Evolutionary conservation across 2,329 filamentous ascomycete species (phyloP).

Genomic region (Colletotrichum filicis): DNA sequence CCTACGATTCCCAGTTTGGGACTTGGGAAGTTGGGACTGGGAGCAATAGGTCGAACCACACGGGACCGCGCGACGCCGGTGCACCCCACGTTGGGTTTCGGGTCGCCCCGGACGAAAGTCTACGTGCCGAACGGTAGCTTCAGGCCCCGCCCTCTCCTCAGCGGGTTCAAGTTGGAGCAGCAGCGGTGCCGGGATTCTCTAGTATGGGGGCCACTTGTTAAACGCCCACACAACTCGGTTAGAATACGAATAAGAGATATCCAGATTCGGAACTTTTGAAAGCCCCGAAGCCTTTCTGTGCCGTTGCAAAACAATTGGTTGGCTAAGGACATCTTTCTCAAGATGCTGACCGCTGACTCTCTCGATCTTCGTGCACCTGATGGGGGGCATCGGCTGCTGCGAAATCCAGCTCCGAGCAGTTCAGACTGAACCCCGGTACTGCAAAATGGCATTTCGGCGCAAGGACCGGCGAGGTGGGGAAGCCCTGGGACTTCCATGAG

Average conservation of each 20-base stretch:
- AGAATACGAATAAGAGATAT: slow-evolving; percentile 19
- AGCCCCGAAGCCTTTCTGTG: not conserved
- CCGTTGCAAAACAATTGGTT: not conserved
- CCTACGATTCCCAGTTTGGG: not conserved
- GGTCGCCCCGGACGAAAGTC: slow-evolving; percentile 16
- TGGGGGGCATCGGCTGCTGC: not conserved
- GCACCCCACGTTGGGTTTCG: slow-evolving; percentile 17
- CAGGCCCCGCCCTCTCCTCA: too few species aligned
- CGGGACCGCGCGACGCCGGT: slow-evolving; percentile 5
- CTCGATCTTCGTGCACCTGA: not conserved
- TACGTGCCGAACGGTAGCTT: not conserved
- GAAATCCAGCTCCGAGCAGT: not conserved
- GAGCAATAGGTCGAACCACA: slow-evolving; percentile 7
- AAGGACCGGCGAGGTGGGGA: slow-evolving; percentile 21
- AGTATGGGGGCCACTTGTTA: not conserved
- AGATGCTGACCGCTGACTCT: not conserved
- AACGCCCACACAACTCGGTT: not conserved
- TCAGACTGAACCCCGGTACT: not conserved
- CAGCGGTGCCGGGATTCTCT: not conserved
- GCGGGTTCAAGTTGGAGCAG: not conserved
- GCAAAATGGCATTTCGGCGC: slow-evolving; percentile 5
- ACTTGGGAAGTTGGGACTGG: too few species aligned
- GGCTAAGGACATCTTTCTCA: not conserved
- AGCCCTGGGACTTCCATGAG: not conserved
- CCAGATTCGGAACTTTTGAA: not conserved